Evolutionary conservation across 1,139 yeast species (phyloP).

Genomic region (Hanseniaspora gamundiae): DNA sequence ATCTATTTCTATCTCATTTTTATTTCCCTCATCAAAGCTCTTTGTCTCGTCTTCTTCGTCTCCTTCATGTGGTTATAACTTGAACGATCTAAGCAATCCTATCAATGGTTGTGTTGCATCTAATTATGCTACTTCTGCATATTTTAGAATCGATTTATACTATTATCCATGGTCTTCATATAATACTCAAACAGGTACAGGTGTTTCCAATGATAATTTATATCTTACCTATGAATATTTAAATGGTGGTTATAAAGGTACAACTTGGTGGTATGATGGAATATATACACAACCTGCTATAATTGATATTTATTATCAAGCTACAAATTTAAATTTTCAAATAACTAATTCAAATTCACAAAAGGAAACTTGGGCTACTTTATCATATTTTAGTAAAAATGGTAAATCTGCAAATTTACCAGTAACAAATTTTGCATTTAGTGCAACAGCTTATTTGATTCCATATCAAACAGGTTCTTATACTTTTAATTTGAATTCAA

Average conservation of each 20-base stretch:
- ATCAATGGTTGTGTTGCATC: neutral
- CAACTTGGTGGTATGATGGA: conserved; percentile 7
- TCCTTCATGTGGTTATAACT: too few species aligned
- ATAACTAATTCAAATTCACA: neutral
- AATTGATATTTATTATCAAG: conserved; percentile 2
- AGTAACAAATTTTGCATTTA: conserved; percentile 11
- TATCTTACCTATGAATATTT: conserved; percentile 8
- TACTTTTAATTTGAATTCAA: conserved; percentile 9
- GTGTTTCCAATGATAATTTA: conserved; percentile 1
- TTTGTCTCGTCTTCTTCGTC: neutral
- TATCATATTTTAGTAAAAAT: conserved; percentile 1
- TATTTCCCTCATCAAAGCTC: neutral
- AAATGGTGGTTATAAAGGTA: conserved; percentile 10
- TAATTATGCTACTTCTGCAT: neutral
- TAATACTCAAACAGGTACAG: neutral
- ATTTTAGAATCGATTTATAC: conserved; percentile 1
- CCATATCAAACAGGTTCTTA: conserved; percentile 11
- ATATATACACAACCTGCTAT: conserved; percentile 4
- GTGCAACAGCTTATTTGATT: conserved; percentile 11
- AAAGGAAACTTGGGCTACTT: conserved; percentile 3
- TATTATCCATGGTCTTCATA: conserved; percentile 7
- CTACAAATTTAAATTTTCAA: conserved; percentile 3
- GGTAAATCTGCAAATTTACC: conserved; percentile 3
- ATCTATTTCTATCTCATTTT: neutral
- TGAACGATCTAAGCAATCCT: neutral